phyloP scores from a whole-genome alignment of 148 eudicot species.

The Fagopyrum homotropicum region DNA sequence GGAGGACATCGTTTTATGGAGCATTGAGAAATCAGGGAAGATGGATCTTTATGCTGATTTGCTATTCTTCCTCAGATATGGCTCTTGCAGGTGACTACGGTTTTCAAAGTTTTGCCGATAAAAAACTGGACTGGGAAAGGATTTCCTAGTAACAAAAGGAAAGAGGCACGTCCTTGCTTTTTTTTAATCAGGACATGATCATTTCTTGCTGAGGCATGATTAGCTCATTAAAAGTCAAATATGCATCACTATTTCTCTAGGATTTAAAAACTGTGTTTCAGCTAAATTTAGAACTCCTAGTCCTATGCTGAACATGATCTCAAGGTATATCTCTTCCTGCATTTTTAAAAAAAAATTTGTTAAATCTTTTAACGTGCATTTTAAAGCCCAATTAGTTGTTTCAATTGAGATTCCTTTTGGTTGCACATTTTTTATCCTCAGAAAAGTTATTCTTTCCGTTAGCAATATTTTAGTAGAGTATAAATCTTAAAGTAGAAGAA shows the following conservation, averaged over 20 bases:
- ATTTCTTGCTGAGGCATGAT: background rate
- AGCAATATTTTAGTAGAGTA: background rate
- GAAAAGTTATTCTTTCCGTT: background rate
- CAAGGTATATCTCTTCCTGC: background rate
- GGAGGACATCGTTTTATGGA: constrained; percentile 5
- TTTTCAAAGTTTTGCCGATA: background rate
- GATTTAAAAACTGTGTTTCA: background rate
- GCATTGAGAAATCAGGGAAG: background rate
- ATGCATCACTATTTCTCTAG: background rate
- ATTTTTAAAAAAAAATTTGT: no score
- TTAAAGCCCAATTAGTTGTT: background rate
- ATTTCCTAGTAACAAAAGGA: background rate
- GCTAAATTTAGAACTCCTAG: background rate
- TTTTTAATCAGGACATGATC: background rate
- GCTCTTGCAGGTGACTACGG: constrained; percentile 53
- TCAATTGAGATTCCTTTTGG: background rate
- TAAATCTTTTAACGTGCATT: no score
- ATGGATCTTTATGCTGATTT: constrained; percentile 76
- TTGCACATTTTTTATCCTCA: background rate
- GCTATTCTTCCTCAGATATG: constrained; percentile 58
- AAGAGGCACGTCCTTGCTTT: background rate
- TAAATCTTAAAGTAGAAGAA: background rate
- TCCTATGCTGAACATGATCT: background rate
- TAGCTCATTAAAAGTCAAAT: background rate
- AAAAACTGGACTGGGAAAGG: background rate